These are phyloP conservation scores for Camelina laxa DNA, from an alignment of 345 rosid species.

Conservation along the genomic window DNA sequence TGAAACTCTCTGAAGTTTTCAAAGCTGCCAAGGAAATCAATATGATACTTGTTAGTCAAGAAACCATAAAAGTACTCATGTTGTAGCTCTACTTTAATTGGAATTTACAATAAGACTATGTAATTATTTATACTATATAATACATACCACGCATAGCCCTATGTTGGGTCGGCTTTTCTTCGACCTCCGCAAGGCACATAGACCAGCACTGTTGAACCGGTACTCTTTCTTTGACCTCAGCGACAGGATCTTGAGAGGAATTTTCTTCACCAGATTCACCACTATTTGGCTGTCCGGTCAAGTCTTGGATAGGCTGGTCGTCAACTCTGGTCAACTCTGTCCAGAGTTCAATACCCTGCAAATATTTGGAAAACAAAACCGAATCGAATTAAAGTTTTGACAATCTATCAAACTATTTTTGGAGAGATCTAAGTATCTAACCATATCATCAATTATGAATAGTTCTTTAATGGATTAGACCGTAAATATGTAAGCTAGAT, in stretches of 20 bases:
- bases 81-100: not conserved
- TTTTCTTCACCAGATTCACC: slow-evolving; percentile 11
- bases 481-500: not conserved
- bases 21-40: slow-evolving; percentile 13
- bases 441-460: not conserved
- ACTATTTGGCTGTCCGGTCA: slow-evolving; percentile 10
- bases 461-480: not conserved
- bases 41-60: slow-evolving; percentile 18
- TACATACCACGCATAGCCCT: slow-evolving; percentile 30
- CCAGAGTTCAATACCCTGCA: slow-evolving; percentile 31
- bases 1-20: slow-evolving; percentile 12
- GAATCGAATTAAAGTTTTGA: not conserved
- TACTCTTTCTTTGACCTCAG: slow-evolving; percentile 19
- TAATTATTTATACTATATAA: not conserved
- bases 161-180: not conserved
- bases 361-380: not conserved
- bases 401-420: not conserved
- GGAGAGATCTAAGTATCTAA: not conserved
- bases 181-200: not conserved
- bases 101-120: not conserved
- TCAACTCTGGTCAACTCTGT: slow-evolving; percentile 26
- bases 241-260: not conserved
- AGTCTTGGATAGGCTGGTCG: not conserved
- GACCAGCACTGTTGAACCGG: slow-evolving; percentile 2
- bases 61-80: slow-evolving; percentile 4